Base-by-base conservation (phyloP, 2,329 filamentous ascomycete species). In the Lachnellula occidentalis region DNA sequence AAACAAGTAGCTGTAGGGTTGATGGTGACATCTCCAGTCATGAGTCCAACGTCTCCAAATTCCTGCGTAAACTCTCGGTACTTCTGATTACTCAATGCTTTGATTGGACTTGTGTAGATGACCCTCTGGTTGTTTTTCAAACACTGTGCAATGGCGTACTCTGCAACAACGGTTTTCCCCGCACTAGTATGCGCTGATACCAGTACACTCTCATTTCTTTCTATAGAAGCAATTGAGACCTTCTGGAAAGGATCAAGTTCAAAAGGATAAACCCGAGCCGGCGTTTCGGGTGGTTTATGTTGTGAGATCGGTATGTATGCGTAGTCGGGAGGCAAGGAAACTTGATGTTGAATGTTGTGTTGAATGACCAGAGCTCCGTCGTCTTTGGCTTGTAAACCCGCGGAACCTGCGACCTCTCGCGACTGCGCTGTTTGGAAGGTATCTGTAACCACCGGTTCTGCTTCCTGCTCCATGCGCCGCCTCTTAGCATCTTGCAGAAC, bases 11-110 rank as follows among this genome's bases (percentile, higher is more conserved):
- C 94, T 3, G 94, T 97, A 4, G 95, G 95, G 71, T 99, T 99
- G 73, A 99, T 99, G 22, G 94, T 99, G 60, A 97, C 92, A 80
- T 99, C 94, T 67, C 94, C 94, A 5, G 94, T 99, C 92, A 99
- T 97, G 58, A 99, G 78, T 55, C 94, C 94, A 50, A 96, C 92
- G 69, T 99, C 94, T 56, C 92, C 92, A 74, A 99, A 99, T 56
- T 96, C 90, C 42, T 88, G 90, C 63, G 88, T 86, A 71, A 99
- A 99, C 69, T 99, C 94, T 76, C 94, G 82, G 71, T 95, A 99
- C 71, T 99, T 99, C 69, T 99, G 94, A 73, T 99, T 99, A 73
- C 92, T 97, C 65, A 99, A 77, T 11, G 94, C 94, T 75, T 99
- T 99, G 78, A 99, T 99, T 1, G 94, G 94, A 79, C 92, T 96